Conservation (phyloP, 1,284 basidiomycete species). For the Trametes sp. region DNA sequence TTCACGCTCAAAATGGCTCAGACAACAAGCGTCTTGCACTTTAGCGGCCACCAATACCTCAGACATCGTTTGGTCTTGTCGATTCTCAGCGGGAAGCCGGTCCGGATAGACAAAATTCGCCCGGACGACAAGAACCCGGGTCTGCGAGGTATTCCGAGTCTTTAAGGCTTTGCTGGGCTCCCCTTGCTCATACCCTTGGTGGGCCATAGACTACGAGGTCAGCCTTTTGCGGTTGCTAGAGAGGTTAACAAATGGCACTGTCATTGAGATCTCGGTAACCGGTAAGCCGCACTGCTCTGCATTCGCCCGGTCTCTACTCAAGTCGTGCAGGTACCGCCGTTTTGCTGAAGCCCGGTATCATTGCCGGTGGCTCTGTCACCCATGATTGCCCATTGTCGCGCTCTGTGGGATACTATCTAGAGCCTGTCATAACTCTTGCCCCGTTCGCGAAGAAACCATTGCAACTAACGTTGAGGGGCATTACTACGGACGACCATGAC, state of each 20-base stretch:
- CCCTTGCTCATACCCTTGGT: slow-evolving; percentile 1
- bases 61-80: slow-evolving; percentile 89
- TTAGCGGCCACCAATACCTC: slow-evolving; percentile 85
- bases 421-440: slow-evolving; percentile 89
- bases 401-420: slow-evolving; percentile 94
- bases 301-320: neutral
- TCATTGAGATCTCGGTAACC: slow-evolving; percentile 97
- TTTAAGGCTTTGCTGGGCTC: neutral
- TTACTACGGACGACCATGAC: slow-evolving; percentile 91
- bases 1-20: slow-evolving; percentile 49
- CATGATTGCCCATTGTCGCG: slow-evolving; percentile 92
- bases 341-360: slow-evolving; percentile 91
- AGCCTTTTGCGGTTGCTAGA: slow-evolving; percentile 91
- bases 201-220: slow-evolving; percentile 84
- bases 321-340: slow-evolving; percentile 79
- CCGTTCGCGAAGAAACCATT: slow-evolving; percentile 94
- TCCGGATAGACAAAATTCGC: slow-evolving; percentile 91
- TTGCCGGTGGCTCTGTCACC: slow-evolving; percentile 82
- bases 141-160: slow-evolving; percentile 70
- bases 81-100: slow-evolving; percentile 86
- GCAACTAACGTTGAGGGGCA: slow-evolving; percentile 83
- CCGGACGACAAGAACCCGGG: slow-evolving; percentile 95
- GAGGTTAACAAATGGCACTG: slow-evolving; percentile 93
- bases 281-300: slow-evolving; percentile 54
- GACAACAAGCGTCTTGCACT: slow-evolving; percentile 54